Conservation (phyloP, 164 flowering plant genomes). For the Paratinospora sagittata region DNA sequence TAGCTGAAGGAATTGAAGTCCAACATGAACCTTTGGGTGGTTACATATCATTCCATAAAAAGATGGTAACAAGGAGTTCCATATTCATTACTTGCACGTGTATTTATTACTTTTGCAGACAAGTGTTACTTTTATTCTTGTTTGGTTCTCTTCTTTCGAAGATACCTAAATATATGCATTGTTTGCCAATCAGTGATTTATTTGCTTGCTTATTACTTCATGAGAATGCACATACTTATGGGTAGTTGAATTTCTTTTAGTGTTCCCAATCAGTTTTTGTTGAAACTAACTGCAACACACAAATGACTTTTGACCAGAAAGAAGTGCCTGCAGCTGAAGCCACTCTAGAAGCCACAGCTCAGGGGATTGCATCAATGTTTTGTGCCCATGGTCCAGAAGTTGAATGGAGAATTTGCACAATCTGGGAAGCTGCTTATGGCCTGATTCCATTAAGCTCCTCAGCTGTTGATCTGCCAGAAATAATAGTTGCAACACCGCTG, state of each 20-base stretch:
- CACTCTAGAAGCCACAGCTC: constrained; percentile 94
- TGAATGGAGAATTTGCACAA: constrained; percentile 97
- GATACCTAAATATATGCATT: too few relatives aligned
- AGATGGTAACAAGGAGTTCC: constrained; percentile 46
- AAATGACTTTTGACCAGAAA: constrained; percentile 35
- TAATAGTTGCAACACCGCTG: constrained; percentile 81
- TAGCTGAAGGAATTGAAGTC: constrained; percentile 80
- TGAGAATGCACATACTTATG: neutral
- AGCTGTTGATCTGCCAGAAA: constrained; percentile 89
- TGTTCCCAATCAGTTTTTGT: neutral
- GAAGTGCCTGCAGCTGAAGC: constrained; percentile 86
- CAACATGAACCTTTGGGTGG: constrained; percentile 70
- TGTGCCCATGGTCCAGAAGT: constrained; percentile 99
- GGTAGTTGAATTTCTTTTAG: neutral
- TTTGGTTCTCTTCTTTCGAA: too few relatives aligned
- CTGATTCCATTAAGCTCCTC: constrained; percentile 79
- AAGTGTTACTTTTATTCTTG: neutral
- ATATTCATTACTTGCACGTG: neutral
- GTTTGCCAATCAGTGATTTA: neutral
- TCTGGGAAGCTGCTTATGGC: constrained; percentile 99
- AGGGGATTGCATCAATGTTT: constrained; percentile 96
- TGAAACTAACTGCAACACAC: constrained; percentile 4
- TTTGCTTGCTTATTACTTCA: neutral
- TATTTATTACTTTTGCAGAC: neutral
- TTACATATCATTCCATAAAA: constrained; percentile 49